Base-by-base conservation (phyloP, 2,329 filamentous ascomycete genomes). In the Ascochyta viciae-villosae region DNA sequence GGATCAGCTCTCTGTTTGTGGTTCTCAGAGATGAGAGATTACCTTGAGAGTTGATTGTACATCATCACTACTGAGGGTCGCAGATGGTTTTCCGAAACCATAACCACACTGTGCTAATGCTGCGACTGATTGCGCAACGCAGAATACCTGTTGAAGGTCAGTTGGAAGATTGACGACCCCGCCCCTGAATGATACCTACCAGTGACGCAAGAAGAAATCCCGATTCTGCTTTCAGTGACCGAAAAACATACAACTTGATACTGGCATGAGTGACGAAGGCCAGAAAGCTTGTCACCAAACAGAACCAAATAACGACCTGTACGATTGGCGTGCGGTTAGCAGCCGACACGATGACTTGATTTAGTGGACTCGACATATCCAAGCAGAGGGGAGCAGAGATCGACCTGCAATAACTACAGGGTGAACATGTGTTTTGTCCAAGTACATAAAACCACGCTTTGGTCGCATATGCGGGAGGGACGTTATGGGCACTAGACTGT, bases 221-320 rank as follows among this genome's bases (percentile, higher is more conserved):
- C 16, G 60, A 57, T 42, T 68, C 64, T 7, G 54, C 44, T 3
- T 37, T 63, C 24, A 66, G 15, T 10, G 61, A 47, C 4, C 57
- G 52, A 16, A 61, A 64, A 3, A 63, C 55, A 34, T 64, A 66
- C n/a, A 65, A 42, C 24, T 62, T 63, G 46, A 66, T 62, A 7
- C 64, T 59, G 13, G 64, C 63, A 35, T 67, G 64, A 10, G 60
- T 61, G 3, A 63, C 27, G 35, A 68, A 64, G 1, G 66, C 64
- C 12, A 70, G 35, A 3, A 64, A 48, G 29, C 62, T 64, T 2
- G 61, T 57, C 6, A 54, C 59, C 9, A 69, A 49, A 27, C 50
- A 56, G 23, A 69, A 54, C 65, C 65, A 69, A 13, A 62, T 58
- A n/a, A 65, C 41, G 24, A 69, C 67, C 34, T 69, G 63, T n/a